Evolutionary conservation across 2,329 filamentous ascomycete species (phyloP).

Genomic region (Alternaria novae-zelandiae): DNA sequence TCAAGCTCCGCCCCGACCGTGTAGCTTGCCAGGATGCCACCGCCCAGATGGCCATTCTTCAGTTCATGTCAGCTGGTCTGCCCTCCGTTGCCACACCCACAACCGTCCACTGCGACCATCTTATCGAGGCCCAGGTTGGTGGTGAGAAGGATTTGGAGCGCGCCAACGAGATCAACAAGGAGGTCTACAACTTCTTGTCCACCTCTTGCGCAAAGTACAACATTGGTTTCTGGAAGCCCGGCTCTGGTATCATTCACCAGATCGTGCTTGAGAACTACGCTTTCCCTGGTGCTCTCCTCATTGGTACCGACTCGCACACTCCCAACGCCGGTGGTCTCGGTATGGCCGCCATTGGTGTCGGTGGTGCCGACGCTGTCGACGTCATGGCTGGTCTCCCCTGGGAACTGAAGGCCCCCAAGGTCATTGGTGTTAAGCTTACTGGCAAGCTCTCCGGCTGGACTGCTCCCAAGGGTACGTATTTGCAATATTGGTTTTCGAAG

Average conservation of each 20-base stretch:
- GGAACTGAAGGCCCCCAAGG: conserved; percentile 97
- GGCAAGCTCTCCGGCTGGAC: conserved; percentile 91
- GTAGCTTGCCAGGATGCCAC: conserved; percentile 99
- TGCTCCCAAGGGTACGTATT: conserved; percentile 78
- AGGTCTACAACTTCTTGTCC: conserved; percentile 97
- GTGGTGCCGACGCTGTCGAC: conserved; percentile 97
- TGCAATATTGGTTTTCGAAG: conserved; percentile 9
- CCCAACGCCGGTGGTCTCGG: conserved; percentile 96
- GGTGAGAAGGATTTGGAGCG: conserved; percentile 91
- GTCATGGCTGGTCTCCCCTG: conserved; percentile 97
- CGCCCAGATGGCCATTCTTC: conserved; percentile 98
- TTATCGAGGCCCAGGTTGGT: conserved; percentile 97
- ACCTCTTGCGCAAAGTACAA: conserved; percentile 98
- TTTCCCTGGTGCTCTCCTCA: conserved; percentile 97
- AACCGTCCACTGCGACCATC: conserved; percentile 98
- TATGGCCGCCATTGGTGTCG: conserved; percentile 94
- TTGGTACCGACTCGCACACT: conserved; percentile 97
- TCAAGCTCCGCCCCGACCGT: conserved; percentile 95
- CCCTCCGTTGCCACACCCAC: conserved; percentile 90
- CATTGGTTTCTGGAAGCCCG: conserved; percentile 99
- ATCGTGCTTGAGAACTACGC: conserved; percentile 98
- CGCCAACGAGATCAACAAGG: conserved; percentile 94
- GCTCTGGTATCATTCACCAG: conserved; percentile 99
- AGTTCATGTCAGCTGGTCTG: conserved; percentile 99
- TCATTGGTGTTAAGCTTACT: conserved; percentile 95